Evolutionary conservation across 805 yeast genomes (phyloP), one percentile per base, ranked within the genome.

Genomic region (Yarrowia keelungensis): DNA sequence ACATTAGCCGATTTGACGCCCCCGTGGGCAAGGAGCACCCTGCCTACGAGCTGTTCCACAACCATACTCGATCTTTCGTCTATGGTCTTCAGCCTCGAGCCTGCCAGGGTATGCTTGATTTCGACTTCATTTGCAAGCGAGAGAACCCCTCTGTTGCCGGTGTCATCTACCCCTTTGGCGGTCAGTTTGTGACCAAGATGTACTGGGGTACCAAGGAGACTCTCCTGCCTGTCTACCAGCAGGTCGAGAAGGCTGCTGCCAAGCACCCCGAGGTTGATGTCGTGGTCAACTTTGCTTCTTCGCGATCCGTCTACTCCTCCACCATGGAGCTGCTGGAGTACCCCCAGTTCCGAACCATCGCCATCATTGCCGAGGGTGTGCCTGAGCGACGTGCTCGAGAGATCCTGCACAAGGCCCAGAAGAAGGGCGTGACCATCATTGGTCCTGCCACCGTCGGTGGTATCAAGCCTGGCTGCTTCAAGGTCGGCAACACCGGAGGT

Each of bases 191-290:
- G 73, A 74, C 81, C 69, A 81, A 81, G 75, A 77, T 81, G 82
- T 81, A 81, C 80, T 81, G 84, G 84, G 84, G 84, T 56, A 81
- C 84, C 74, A 79, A 80, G 78, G 84, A 81, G 75, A 80, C 81
- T 15, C 76, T 81, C 22, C 73, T 81, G 35, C 84, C 84, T 5
- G 83, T 81, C 69, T 81, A 81, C 78, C 83, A 81, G 74, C 75
- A 79, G 70, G 81, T 80, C 38, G 76, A 73, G 61, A 77, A 76
- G 74, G 84, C 84, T 35, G 78, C 75, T 19, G 76, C 78, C 50
- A 75, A 79, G 77, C 84, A 81, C 76, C 83, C 84, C 64, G 84
- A 81, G 49, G 84, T 81, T 42, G 84, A 81, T 59, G 84, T 81
- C 45, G 84, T 81, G 22, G 84, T 81, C 70, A 81, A 81, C 79